Conservation (phyloP, 2,329 filamentous ascomycete species). For the Teratosphaeria gauchensis region DNA sequence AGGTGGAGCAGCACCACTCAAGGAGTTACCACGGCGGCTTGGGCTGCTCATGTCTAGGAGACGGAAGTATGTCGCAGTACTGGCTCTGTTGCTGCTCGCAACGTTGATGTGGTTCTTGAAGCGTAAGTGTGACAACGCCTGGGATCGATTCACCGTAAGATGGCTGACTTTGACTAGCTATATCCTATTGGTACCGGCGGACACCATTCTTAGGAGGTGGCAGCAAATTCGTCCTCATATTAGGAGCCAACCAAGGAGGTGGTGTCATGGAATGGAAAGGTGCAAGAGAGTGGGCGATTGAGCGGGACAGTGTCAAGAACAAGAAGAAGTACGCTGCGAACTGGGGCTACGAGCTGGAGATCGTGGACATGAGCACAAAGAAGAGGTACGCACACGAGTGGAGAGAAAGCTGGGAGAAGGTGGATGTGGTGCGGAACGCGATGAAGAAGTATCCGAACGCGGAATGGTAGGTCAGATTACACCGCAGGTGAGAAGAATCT, state of each 20-base stretch:
- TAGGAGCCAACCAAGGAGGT: slow-evolving; percentile 87
- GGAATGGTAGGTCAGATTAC: slow-evolving; percentile 63
- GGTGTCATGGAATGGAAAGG: slow-evolving; percentile 99
- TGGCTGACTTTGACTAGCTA: slow-evolving; percentile 30
- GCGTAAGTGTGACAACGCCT: slow-evolving; percentile 10
- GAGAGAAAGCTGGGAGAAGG: slow-evolving; percentile 99
- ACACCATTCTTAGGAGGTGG: slow-evolving; percentile 68
- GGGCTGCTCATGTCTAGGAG: slow-evolving; percentile 20
- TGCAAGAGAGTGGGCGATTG: slow-evolving; percentile 93
- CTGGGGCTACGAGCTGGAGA: slow-evolving; percentile 94
- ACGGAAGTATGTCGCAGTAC: slow-evolving; percentile 19
- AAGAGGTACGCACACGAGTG: slow-evolving; percentile 98
- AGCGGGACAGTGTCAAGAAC: slow-evolving; percentile 90
- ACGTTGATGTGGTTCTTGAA: slow-evolving; percentile 17
- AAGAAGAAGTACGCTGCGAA: slow-evolving; percentile 77
- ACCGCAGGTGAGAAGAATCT: neutral
- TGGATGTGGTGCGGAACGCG: slow-evolving; percentile 79
- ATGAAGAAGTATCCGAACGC: slow-evolving; percentile 91
- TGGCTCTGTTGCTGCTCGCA: slow-evolving; percentile 14
- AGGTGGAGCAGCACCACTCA: neutral
- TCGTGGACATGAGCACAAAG: slow-evolving; percentile 98
- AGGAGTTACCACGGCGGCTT: slow-evolving; percentile 16
- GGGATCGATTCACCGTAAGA: neutral
- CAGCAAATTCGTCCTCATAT: slow-evolving; percentile 83
- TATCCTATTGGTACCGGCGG: slow-evolving; percentile 57